Conservation (phyloP, 2,329 filamentous ascomycete genomes). For the Aspergillus spinulosporus region DNA sequence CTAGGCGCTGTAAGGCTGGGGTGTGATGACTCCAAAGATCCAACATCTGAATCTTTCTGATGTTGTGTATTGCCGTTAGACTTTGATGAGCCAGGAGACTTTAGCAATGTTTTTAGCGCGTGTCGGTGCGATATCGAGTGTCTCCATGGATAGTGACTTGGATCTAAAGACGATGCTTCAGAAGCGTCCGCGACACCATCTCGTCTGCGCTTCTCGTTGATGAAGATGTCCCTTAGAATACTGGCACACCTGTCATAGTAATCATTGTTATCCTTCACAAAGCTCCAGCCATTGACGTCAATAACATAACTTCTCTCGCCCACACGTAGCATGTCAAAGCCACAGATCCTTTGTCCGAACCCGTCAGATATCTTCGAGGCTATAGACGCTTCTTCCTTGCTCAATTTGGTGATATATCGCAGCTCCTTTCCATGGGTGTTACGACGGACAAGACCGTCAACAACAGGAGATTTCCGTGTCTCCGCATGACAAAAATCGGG, state of each 20-base stretch:
- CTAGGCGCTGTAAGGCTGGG: constrained; percentile 35
- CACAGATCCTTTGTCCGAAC: constrained; percentile 93
- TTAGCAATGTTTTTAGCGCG: constrained; percentile 60
- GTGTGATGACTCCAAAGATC: constrained; percentile 47
- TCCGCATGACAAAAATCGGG: constrained; percentile 93
- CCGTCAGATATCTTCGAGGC: constrained; percentile 86
- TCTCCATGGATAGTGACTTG: constrained; percentile 38
- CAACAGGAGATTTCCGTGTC: constrained; percentile 93
- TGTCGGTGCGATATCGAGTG: constrained; percentile 48
- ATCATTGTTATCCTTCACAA: constrained; percentile 98
- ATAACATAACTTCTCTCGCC: constrained; percentile 93
- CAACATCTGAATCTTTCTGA: constrained; percentile 41
- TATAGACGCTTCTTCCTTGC: constrained; percentile 76
- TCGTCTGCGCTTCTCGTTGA: constrained; percentile 65
- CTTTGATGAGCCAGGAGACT: constrained; percentile 65
- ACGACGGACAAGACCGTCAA: constrained; percentile 90
- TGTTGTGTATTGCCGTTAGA: constrained; percentile 51
- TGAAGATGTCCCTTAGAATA: constrained; percentile 85
- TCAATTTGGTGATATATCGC: constrained; percentile 86
- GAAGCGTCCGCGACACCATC: constrained; percentile 36
- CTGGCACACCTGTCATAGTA: constrained; percentile 91
- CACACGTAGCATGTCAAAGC: constrained; percentile 88
- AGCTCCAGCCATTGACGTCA: constrained; percentile 99
- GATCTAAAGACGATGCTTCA: constrained; percentile 39
- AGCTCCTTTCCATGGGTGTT: constrained; percentile 98